phyloP scores from a whole-genome alignment of 768 basidiomycete species.

The Coprinopsis cinerea region DNA sequence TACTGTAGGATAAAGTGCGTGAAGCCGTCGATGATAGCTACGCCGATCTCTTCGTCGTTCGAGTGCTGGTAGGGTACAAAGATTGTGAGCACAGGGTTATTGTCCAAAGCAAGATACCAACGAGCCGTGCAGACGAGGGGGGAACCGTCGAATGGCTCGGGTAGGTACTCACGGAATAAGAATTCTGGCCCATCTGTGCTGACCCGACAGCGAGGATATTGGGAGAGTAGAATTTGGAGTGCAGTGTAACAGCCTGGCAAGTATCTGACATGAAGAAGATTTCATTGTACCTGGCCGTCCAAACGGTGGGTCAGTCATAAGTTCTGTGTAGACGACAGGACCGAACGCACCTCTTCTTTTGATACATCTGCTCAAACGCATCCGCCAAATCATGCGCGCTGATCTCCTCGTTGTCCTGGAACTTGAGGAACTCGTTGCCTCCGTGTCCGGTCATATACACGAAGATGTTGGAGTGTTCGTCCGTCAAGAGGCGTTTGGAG shows the following conservation, averaged over 20 bases:
- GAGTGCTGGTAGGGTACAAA: too few species aligned
- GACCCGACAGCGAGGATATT: constrained; percentile 91
- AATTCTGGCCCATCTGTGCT: constrained; percentile 78
- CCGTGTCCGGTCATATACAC: constrained; percentile 99
- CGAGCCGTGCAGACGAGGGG: too few species aligned
- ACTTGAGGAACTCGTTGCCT: constrained; percentile 97
- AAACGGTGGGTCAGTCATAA: not conserved
- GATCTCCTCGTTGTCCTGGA: constrained; percentile 98
- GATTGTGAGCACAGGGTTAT: too few species aligned
- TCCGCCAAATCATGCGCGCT: constrained; percentile 97
- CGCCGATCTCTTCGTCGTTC: constrained; percentile 90
- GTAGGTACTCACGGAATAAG: constrained; percentile 81
- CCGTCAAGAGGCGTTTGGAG: constrained; percentile 87
- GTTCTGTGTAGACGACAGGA: too few species aligned
- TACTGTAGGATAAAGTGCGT: constrained; percentile 90
- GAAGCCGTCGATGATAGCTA: constrained; percentile 91
- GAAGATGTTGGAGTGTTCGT: constrained; percentile 89
- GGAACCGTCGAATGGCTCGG: too few species aligned
- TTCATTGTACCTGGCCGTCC: constrained; percentile 71
- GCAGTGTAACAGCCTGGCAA: constrained; percentile 96
- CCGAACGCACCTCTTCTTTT: constrained; percentile 74
- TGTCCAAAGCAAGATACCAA: too few species aligned
- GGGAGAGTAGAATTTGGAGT: constrained; percentile 87
- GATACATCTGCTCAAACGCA: constrained; percentile 98
- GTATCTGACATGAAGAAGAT: constrained; percentile 98